Conservation (phyloP, 1,284 basidiomycete genomes). For the Ustilago cynodontis region DNA sequence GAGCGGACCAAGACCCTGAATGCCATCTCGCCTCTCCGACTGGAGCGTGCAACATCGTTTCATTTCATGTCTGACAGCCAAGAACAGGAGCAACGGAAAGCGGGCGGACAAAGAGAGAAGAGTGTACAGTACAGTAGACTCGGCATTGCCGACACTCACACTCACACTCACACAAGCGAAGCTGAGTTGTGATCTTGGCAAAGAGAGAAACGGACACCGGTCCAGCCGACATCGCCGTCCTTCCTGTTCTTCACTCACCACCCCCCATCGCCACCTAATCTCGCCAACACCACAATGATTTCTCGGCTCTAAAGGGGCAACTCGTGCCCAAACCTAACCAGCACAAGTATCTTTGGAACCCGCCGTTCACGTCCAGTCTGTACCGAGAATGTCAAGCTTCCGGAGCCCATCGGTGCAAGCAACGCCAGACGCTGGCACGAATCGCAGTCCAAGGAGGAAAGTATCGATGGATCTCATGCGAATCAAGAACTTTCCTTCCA, state of each 20-base stretch:
- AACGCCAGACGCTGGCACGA: constrained; percentile 4
- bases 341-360: neutral
- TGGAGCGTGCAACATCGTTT: neutral
- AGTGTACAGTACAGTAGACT: too few species aligned
- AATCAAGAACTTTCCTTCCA: constrained; percentile 43
- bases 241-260: neutral
- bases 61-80: neutral
- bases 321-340: neutral
- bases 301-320: neutral
- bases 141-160: neutral
- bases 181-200: neutral
- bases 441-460: constrained; percentile 35
- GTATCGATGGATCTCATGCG: constrained; percentile 37
- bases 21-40: neutral
- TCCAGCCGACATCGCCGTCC: neutral
- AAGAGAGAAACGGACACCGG: neutral
- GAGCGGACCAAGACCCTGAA: neutral
- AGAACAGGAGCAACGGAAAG: too few species aligned
- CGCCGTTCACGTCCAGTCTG: neutral
- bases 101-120: too few species aligned
- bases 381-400: constrained; percentile 22
- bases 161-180: neutral
- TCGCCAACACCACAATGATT: neutral
- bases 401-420: constrained; percentile 4
- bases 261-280: neutral